Conservation (phyloP, 768 basidiomycete genomes). For the Naganishia kalamii region DNA sequence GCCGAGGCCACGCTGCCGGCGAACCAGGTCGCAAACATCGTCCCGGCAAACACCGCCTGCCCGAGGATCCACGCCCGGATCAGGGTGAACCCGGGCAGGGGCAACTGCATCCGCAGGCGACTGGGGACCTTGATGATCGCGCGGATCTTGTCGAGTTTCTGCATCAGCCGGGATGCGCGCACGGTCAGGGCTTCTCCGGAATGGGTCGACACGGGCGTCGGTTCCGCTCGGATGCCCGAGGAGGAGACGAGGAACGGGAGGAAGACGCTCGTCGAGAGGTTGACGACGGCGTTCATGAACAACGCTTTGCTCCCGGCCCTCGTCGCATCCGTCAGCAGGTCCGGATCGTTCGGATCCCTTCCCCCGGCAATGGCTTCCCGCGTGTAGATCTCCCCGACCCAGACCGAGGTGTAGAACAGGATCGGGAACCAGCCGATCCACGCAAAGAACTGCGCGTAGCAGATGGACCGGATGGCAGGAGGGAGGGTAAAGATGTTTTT, state of each 20-base stretch:
- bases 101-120: slow-evolving; percentile 28
- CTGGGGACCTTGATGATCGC: slow-evolving; percentile 12
- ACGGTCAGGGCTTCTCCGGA: background rate
- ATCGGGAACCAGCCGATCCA: slow-evolving; percentile 83
- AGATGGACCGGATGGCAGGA: slow-evolving; percentile 65
- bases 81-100: slow-evolving; percentile 43
- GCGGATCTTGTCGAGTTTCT: slow-evolving; percentile 16
- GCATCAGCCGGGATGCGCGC: slow-evolving; percentile 11
- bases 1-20: slow-evolving; percentile 64
- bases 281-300: slow-evolving; percentile 66
- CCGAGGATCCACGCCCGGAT: slow-evolving; percentile 65
- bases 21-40: slow-evolving; percentile 83
- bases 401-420: slow-evolving; percentile 79
- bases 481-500: slow-evolving; percentile 64
- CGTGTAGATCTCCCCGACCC: slow-evolving; percentile 80
- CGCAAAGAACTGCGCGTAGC: slow-evolving; percentile 54
- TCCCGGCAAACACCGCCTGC: slow-evolving; percentile 64
- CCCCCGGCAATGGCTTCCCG: slow-evolving; percentile 36
- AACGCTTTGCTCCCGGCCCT: slow-evolving; percentile 77
- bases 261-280: slow-evolving; percentile 61
- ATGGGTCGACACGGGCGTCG: slow-evolving; percentile 10
- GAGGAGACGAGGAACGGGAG: slow-evolving; percentile 58
- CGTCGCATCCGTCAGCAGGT: slow-evolving; percentile 62
- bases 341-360: slow-evolving; percentile 42
- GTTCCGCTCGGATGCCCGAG: slow-evolving; percentile 28